Evolutionary conservation across 2,329 filamentous ascomycete genomes (phyloP), one percentile per base, ranked within the genome.

Genomic region (Lachnellula hyalina): DNA sequence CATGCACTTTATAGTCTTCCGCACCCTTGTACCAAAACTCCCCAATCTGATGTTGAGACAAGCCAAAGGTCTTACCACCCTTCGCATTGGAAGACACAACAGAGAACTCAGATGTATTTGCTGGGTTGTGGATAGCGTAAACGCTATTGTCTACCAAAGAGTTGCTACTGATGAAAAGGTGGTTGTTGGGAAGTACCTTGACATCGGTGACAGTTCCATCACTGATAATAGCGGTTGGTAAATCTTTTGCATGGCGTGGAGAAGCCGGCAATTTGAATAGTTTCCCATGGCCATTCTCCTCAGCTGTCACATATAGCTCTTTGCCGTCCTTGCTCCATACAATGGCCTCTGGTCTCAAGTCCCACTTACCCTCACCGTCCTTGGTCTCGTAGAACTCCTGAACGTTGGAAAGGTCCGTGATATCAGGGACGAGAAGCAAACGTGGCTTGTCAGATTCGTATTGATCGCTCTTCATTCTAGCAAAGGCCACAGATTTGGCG

Each of bases 391-490:
- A 86, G 57, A 86, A 84, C 63, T 86, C 82, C 58, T 83, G 75
- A 12, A 84, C 79, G 55, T 80, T 79, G 56, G 74, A 74, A 9
- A 84, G 71, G 56, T 84, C 77, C 14, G 69, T 70, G 48, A 89
- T 73, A 62, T 89, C 79, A 1, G 82, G 79, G 6, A 89, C 70
- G 2, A 90, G 72, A 58, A 91, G 72, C 4, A 90, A 73, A 45
- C 84, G 80, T 45, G 86, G 80, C 69, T 87, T 87, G 73, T 96
- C 90, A 15, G 86, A 82, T 71, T 96, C 91, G 68, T 96, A 96
- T 56, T 86, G 83, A 50, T 82, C 77, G 53, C 80, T 80, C 59
- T 81, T 80, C 91, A 95, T 96, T 58, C 88, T 83, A 32, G 89
- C 77, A 68, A 95, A 96, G 1, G 83, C 89, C 25, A 93, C 75